These are phyloP conservation scores for Pseudogymnoascus sp. DNA, from an alignment of 2,329 filamentous ascomycete species.

Conservation along the genomic window DNA sequence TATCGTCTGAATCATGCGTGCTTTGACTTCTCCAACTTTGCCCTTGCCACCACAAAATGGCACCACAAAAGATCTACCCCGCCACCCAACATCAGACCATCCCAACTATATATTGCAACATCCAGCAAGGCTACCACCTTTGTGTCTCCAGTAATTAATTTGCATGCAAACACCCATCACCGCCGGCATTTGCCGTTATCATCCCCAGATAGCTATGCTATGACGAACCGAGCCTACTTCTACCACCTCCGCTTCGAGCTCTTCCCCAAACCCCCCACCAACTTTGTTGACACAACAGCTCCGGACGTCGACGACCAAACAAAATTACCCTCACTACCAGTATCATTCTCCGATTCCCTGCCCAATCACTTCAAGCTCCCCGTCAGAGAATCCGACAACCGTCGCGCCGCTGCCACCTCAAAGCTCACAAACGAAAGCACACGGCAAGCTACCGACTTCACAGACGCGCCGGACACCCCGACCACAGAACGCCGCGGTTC, in stretches of 20 bases:
- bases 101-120: constrained; percentile 3
- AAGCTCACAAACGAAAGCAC: not conserved
- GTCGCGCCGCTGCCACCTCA: not conserved
- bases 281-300: not conserved
- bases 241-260: constrained; percentile 61
- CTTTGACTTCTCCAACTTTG: not conserved
- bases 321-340: not conserved
- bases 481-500: not conserved
- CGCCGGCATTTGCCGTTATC: constrained; percentile 1
- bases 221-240: constrained; percentile 36
- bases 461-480: not conserved
- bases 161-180: not conserved
- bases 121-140: not conserved
- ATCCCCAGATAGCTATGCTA: constrained; percentile 17
- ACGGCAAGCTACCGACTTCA: not conserved
- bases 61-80: not conserved
- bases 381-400: not conserved
- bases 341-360: not conserved
- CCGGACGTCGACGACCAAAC: not conserved
- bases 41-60: not conserved
- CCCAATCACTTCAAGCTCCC: not conserved
- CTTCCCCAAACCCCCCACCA: constrained; percentile 34
- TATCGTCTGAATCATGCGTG: not conserved
- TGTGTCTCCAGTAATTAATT: not conserved
- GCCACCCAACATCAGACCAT: constrained; percentile 1